Conservation (phyloP, 176 grass and related monocot species). For the Oryza brachyantha region DNA sequence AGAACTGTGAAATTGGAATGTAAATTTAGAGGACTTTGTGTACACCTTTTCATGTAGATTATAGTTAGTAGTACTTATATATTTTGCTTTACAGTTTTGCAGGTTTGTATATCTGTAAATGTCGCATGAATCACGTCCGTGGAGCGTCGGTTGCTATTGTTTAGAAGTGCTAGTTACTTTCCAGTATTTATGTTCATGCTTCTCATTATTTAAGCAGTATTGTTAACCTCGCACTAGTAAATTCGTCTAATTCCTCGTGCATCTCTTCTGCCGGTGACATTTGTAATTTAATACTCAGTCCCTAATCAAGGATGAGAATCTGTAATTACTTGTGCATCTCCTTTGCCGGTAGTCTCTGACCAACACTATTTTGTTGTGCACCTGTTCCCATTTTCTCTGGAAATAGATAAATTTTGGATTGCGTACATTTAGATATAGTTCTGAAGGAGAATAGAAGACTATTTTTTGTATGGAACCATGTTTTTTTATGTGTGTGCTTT, state of each 20-base stretch:
- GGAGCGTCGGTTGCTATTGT: background rate
- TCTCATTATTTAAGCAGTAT: background rate
- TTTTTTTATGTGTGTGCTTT: background rate
- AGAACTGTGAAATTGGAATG: background rate
- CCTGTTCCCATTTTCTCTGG: background rate
- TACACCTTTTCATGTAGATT: background rate
- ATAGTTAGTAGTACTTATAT: background rate
- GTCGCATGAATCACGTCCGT: background rate
- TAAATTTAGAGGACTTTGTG: background rate
- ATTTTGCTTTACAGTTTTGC: background rate
- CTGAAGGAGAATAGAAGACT: no score
- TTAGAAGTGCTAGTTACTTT: background rate
- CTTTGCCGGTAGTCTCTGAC: background rate
- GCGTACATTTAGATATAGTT: background rate
- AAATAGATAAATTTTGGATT: background rate
- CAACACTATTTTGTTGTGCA: background rate
- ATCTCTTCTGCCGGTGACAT: background rate
- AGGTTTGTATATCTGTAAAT: background rate
- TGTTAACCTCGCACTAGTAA: background rate
- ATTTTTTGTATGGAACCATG: background rate
- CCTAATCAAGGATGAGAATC: background rate
- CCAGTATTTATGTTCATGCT: background rate
- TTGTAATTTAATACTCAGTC: background rate
- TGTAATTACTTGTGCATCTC: background rate
- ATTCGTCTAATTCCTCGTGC: background rate